A percentile compares a stretch with the other conserved stretches of the same genome.
Conservation (phyloP, 2,329 filamentous ascomycete species). For the Aspergillus vadensis region DNA sequence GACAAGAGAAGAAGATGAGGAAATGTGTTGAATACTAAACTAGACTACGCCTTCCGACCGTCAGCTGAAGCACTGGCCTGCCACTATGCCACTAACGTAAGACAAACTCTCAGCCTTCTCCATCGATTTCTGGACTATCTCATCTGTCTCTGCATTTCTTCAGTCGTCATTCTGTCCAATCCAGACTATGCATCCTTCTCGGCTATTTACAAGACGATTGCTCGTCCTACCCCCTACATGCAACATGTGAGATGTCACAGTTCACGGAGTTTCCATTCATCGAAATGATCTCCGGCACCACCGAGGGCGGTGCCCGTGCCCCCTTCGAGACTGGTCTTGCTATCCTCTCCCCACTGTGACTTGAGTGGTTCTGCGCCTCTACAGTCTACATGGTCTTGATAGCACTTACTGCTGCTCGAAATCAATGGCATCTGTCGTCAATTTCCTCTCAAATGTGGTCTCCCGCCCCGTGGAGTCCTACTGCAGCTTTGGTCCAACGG, state of each 20-base stretch:
- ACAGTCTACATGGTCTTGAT: neutral
- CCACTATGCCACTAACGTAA: neutral
- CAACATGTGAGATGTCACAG: neutral
- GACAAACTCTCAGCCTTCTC: neutral
- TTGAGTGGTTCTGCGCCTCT: neutral
- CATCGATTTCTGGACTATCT: neutral
- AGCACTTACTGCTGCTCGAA: neutral
- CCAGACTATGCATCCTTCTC: neutral
- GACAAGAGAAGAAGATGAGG: neutral
- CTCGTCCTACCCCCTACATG: neutral
- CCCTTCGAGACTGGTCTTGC: neutral
- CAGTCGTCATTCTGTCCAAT: neutral
- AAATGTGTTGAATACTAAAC: neutral
- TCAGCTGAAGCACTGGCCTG: neutral
- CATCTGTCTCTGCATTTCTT: neutral
- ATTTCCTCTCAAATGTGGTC: constrained; percentile 26
- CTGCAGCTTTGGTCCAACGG: constrained; percentile 36
- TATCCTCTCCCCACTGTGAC: neutral
- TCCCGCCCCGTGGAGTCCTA: constrained; percentile 34
- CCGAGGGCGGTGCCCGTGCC: neutral
- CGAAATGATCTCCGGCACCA: neutral
- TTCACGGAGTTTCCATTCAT: neutral
- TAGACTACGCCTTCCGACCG: neutral
- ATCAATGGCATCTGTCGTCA: constrained; percentile 17
- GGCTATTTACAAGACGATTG: neutral